Base-by-base conservation (phyloP, 306 rosid genomes). In the Geum urbanum region DNA sequence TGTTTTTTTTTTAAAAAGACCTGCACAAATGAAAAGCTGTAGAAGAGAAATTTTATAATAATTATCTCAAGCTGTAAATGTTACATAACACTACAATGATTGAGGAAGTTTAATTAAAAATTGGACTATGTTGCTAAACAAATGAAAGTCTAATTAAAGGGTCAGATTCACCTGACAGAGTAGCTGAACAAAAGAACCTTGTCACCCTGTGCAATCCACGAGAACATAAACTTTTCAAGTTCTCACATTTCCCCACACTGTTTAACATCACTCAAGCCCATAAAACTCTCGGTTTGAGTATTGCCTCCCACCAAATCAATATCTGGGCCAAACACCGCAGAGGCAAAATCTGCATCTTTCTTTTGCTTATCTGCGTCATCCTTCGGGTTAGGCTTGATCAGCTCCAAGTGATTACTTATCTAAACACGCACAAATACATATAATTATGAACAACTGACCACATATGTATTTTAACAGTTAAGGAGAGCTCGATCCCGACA, bases 231-330 rank as follows among this genome's bases (percentile, higher is more conserved):
- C 57, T 88, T 90, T 71, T 90, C 98, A 73, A 92, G 81, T 19
- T 90, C 96, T 71, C 96, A 76, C 98, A 92, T 90, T 90, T 92
- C 90, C 9, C 98, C 98, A 75, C 98, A 90, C 79, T 92, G 82
- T 76, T 78, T 79, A 65, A 87, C 97, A 78, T 92, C 94, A 69
- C 98, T 92, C 66, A 92, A 86, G 80, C 92, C 88, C 94, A 88
- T 85, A 84, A 92, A 92, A 77, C 86, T 92, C 81, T 92, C 91
- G 67, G 68, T 78, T 61, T 90, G 97, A 44, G 71, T 71, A 72
- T 73, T 88, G 75, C 98, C 98, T 63, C 98, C 98, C 16, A 86
- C 96, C 82, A 85, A 74, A 77, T 90, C 88, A 72, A 84, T 86
- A 76, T 92, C 98, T 45, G 87, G 75, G 76, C 98, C 98, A 82